Base-by-base conservation (phyloP, 106 monocot genomes). In the Dendrobium catenatum region DNA sequence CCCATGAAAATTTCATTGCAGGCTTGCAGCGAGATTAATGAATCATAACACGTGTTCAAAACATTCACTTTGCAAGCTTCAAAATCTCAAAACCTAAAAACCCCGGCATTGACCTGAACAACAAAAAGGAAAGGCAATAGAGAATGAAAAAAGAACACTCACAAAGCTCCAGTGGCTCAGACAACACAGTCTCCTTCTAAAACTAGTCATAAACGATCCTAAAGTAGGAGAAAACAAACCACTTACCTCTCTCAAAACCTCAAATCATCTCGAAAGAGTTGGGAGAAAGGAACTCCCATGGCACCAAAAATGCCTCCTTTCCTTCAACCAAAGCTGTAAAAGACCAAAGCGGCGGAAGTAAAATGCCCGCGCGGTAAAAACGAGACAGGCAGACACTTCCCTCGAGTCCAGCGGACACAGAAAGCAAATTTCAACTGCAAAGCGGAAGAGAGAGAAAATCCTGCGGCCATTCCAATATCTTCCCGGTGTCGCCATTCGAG, bases 301-400 rank as follows among this genome's bases (percentile, higher is more conserved):
- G 24, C 8, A 24, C 76, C 48, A 44, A 48, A 43, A 76, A 76
- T 48, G 76, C 20, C 40, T 44, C 48, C 48, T 76, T 48, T 48
- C 76, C 76, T 48, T 26, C 4, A 22, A 9, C 46, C 40, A 76
- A 76, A 76, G 47, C 76, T 47, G 76, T 16, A 42, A 76, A 73
- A 76, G 17, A 26, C 9, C 1, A 73, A 73, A 73, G 42, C 20
- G 44, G 76, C 7, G 48, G n/a, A 22, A 20, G 0, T 1, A 76
- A 10, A 76, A 18, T 10, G 19, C 22, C 8, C 68, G 68, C 68
- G 0, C 7, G 66, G 1, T 26, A 44, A 42, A 11, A n/a, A 5
- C 9, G n/a, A 37, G 37, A 7, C 9, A 72, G 37, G 4, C 5
- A 72, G 9, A 72, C 37, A 37, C 37, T 4, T 22, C 3, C 42